Evolutionary conservation across 2,329 filamentous ascomycete species (phyloP).

Genomic region (Phaeosphaeriaceae sp.): DNA sequence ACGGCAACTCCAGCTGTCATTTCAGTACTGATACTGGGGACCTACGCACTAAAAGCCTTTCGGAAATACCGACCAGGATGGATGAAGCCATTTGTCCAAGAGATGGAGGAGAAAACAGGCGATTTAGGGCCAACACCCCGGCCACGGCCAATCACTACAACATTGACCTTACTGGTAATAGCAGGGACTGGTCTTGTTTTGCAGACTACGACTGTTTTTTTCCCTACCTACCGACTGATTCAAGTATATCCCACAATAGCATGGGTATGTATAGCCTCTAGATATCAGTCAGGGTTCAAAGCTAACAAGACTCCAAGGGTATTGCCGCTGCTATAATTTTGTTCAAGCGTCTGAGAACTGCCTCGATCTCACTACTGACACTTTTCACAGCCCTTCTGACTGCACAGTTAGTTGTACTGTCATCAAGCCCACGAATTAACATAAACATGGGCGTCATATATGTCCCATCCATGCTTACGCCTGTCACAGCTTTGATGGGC

Average conservation of each 20-base stretch:
- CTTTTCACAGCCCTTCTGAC: slow-evolving; percentile 44
- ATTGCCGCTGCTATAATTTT: slow-evolving; percentile 45
- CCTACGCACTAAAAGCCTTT: slow-evolving; percentile 41
- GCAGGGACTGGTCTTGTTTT: slow-evolving; percentile 33
- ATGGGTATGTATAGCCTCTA: slow-evolving; percentile 34
- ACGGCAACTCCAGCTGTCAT: slow-evolving; percentile 47
- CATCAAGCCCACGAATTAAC: slow-evolving; percentile 15
- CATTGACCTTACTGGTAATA: slow-evolving; percentile 33
- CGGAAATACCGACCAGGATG: slow-evolving; percentile 55
- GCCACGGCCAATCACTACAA: slow-evolving; percentile 34
- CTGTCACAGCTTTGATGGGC: slow-evolving; percentile 54
- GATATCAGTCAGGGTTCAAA: neutral
- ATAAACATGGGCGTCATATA: slow-evolving; percentile 25
- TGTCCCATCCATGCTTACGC: slow-evolving; percentile 37
- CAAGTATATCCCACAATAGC: slow-evolving; percentile 38
- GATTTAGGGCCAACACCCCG: slow-evolving; percentile 37
- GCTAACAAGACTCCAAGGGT: slow-evolving; percentile 39
- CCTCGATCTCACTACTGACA: slow-evolving; percentile 50
- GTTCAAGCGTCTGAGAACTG: slow-evolving; percentile 50
- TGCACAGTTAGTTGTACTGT: slow-evolving; percentile 43
- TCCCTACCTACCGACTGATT: slow-evolving; percentile 20
- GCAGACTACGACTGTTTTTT: slow-evolving; percentile 33
- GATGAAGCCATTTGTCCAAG: slow-evolving; percentile 58
- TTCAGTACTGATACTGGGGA: slow-evolving; percentile 46
- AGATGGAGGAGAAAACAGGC: slow-evolving; percentile 36